A percentile compares a stretch with the other conserved stretches of the same genome.
phyloP scores from a whole-genome alignment of 371 early-diverging fungal genomes.

The Smittium culicis region DNA sequence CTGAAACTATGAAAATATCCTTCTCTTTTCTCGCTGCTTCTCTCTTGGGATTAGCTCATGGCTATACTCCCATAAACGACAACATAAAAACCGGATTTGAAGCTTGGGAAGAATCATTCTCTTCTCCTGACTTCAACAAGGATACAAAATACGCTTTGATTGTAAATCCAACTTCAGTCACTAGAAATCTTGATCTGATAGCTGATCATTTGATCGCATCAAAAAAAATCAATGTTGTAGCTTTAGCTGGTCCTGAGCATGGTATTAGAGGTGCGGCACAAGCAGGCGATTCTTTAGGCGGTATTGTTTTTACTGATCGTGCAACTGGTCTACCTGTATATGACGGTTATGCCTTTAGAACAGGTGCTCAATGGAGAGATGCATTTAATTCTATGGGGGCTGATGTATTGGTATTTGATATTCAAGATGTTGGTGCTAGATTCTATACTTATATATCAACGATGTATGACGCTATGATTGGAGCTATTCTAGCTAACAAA shows the following conservation, averaged over 20 bases:
- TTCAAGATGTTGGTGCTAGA: slow-evolving; percentile 8
- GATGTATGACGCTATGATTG: slow-evolving; percentile 10
- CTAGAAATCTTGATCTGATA: neutral
- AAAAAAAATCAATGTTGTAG: slow-evolving; percentile 5
- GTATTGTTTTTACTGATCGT: neutral
- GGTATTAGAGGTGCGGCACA: slow-evolving; percentile 9
- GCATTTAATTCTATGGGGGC: neutral
- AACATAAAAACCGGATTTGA: slow-evolving; percentile 10
- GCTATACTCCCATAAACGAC: no score
- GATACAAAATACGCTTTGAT: neutral
- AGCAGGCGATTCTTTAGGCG: slow-evolving; percentile 4
- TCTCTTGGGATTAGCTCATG: no score
- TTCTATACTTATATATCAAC: slow-evolving; percentile 9
- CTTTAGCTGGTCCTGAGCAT: slow-evolving; percentile 7
- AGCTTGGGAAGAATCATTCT: neutral
- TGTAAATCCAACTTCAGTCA: slow-evolving; percentile 7
- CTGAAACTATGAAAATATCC: no score
- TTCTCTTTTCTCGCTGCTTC: no score
- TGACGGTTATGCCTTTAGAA: slow-evolving; percentile 10
- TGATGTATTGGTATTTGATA: slow-evolving; percentile 5
- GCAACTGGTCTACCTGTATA: neutral
- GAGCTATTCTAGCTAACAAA: slow-evolving; percentile 3
- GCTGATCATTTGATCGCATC: neutral
- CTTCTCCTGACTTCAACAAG: neutral
- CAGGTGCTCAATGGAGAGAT: slow-evolving; percentile 2